Percentiles rank a stretch among this genome's conserved stretches.
These are phyloP conservation scores for Colletotrichum sp. DNA, from an alignment of 2,329 filamentous ascomycete species.

Conservation along the genomic window DNA sequence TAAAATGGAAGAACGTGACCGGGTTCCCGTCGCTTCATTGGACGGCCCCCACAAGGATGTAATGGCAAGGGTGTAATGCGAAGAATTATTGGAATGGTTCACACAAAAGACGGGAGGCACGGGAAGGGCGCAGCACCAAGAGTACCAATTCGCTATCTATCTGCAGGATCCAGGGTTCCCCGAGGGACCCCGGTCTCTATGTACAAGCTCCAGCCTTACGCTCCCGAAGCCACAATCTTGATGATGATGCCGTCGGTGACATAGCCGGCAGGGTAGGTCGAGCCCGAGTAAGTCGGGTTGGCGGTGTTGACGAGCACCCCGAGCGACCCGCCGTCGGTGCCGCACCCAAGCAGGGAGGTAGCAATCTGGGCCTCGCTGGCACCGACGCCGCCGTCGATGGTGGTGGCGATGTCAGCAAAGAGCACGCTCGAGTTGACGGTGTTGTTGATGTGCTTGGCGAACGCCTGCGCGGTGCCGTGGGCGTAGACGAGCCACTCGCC, in stretches of 20 bases:
- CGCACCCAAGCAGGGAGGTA: background rate
- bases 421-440: background rate
- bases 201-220: background rate
- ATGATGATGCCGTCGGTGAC: background rate
- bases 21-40: no score
- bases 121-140: background rate
- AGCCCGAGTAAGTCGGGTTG: background rate
- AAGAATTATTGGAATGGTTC: background rate
- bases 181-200: background rate
- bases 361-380: background rate
- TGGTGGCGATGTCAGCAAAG: background rate
- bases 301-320: background rate
- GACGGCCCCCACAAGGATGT: no score
- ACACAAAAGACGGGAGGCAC: background rate
- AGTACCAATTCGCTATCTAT: background rate
- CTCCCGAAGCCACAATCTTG: background rate
- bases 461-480: background rate
- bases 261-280: background rate
- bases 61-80: background rate
- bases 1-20: no score
- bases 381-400: background rate
- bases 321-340: background rate
- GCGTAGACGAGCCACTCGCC: conserved; percentile 23
- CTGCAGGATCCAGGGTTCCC: background rate
- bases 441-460: background rate